Base-by-base conservation (phyloP, 768 basidiomycete genomes). In the Suillus weaverae region DNA sequence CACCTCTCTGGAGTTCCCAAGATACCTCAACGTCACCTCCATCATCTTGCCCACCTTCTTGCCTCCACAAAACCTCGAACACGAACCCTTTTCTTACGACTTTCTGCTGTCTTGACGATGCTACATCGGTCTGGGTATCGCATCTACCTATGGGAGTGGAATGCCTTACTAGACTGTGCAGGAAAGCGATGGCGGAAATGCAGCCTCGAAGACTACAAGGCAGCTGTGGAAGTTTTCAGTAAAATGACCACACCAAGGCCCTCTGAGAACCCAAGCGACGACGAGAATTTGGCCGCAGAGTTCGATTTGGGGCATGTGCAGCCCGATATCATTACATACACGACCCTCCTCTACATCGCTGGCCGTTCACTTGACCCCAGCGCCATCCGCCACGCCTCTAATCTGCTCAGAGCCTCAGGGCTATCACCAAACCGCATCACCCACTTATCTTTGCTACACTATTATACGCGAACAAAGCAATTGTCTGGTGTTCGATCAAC, bases 301-400 rank as follows among this genome's bases (percentile, higher is more conserved):
- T 39, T 26, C 18, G 18, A 13, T 20, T 32, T 41, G 11, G 16
- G 38, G 18, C 11, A n/a, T 30, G 36, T 33, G 57, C 61, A 26
- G 30, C 90, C 93, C 50, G 88, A 92, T 70, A 84, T 90, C 60
- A 77, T 82, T 70, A 91, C 92, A 16, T 87, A 89, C 72, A 89
- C 86, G 43, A 88, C 85, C 1, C 79, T 94, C 62, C 78, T 93
- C 63, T 78, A 81, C 62, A 82, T 89, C 53, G 93, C 91, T 6
- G 81, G 81, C 36, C 80, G 86, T 32, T 85, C 88, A 16, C 70
- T 77, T 22, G 72, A 81, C 43, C 68, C 75, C 2, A 67, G 72
- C 26, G 73, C 83, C 22, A 61, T 94, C 44, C 78, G 78, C 20
- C 85, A 85, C 66, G 85, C 89, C 1, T 79, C 79, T 32, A 74